Conservation (phyloP, 139 green algal species). For the Coelastrella sp. region DNA sequence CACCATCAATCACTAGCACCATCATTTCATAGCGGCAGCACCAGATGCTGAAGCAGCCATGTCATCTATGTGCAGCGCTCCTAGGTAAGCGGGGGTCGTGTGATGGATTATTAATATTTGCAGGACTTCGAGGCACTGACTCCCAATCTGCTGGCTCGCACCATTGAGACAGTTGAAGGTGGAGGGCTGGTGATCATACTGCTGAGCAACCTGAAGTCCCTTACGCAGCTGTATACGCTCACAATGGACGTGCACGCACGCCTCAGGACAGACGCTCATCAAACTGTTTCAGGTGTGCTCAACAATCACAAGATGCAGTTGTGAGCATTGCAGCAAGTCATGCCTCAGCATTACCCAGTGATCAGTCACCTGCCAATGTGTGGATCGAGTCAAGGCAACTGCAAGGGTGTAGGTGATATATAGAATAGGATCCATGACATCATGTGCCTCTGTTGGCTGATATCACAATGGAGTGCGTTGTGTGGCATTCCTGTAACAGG, state of each 20-base stretch:
- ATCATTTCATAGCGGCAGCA: neutral
- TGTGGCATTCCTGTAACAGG: no score
- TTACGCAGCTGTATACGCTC: conserved; percentile 95
- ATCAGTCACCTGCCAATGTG: no score
- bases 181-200: conserved; percentile 96
- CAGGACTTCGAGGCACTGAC: conserved; percentile 99
- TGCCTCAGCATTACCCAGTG: no score
- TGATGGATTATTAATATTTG: no score
- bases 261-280: conserved; percentile 92
- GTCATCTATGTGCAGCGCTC: neutral
- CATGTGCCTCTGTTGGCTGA: no score
- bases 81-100: neutral
- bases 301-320: neutral
- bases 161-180: conserved; percentile 98
- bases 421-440: no score
- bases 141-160: conserved; percentile 96
- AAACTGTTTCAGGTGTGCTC: conserved; percentile 72
- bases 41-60: neutral
- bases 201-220: conserved; percentile 86
- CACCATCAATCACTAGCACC: neutral
- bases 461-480: no score
- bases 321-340: no score
- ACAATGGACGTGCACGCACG: conserved; percentile 98
- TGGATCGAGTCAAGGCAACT: no score
- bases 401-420: neutral